These are phyloP conservation scores for Plectosphaerella sp. DNA, from an alignment of 2,329 filamentous ascomycete species.

Conservation along the genomic window DNA sequence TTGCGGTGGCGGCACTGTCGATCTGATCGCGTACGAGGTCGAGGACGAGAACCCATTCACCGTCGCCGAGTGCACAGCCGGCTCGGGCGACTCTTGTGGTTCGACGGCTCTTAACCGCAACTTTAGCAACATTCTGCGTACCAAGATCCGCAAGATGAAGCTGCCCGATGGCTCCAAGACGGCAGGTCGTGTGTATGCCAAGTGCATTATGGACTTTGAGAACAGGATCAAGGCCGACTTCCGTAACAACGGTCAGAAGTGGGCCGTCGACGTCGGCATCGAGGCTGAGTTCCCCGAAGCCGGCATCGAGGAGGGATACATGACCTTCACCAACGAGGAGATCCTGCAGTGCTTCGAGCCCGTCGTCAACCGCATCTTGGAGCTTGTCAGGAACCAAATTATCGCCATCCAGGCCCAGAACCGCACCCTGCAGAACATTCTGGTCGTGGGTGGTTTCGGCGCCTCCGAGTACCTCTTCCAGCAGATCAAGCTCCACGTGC, in stretches of 20 bases:
- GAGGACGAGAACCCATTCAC: slow-evolving; percentile 97
- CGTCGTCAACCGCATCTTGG: slow-evolving; percentile 93
- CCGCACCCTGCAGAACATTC: slow-evolving; percentile 86
- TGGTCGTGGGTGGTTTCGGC: slow-evolving; percentile 97
- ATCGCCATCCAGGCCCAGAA: slow-evolving; percentile 99
- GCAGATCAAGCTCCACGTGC: slow-evolving; percentile 97
- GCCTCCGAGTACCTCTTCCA: slow-evolving; percentile 99
- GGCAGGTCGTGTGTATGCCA: slow-evolving; percentile 96
- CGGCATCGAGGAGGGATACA: slow-evolving; percentile 97
- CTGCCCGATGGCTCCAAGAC: slow-evolving; percentile 94
- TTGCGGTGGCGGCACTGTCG: slow-evolving; percentile 96
- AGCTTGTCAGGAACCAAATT: slow-evolving; percentile 95
- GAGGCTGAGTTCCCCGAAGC: slow-evolving; percentile 97
- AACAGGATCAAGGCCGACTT: slow-evolving; percentile 99
- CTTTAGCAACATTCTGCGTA: slow-evolving; percentile 95
- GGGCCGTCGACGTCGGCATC: slow-evolving; percentile 97
- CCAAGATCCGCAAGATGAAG: slow-evolving; percentile 99
- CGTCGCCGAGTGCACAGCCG: slow-evolving; percentile 93
- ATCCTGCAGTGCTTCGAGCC: slow-evolving; percentile 99
- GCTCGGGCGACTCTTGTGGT: slow-evolving; percentile 94
- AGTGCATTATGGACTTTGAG: slow-evolving; percentile 99
- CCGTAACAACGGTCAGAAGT: slow-evolving; percentile 98
- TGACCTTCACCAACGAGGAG: slow-evolving; percentile 99
- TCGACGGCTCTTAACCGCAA: slow-evolving; percentile 98
- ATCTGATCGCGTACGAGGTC: slow-evolving; percentile 98